These are phyloP conservation scores for Backusella parvicylindrica DNA, from an alignment of 192 early-diverging fungal species.

Conservation along the genomic window DNA sequence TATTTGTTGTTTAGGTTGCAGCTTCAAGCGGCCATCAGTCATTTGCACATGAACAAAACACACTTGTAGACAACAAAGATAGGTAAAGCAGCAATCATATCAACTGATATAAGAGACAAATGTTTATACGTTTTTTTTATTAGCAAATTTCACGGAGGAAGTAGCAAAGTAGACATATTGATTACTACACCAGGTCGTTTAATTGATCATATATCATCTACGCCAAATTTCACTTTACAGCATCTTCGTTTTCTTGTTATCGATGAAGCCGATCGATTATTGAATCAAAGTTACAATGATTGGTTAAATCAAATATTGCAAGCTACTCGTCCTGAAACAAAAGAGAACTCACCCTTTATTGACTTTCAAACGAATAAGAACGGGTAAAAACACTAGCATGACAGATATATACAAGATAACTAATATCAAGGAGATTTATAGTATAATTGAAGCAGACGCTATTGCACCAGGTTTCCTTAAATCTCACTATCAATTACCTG, in stretches of 20 bases:
- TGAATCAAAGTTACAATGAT: slow-evolving; percentile 90
- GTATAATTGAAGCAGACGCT: slow-evolving; percentile 46
- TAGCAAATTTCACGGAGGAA: slow-evolving; percentile 48
- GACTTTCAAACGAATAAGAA: slow-evolving; percentile 8
- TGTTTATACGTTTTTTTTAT: background rate
- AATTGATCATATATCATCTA: slow-evolving; percentile 85
- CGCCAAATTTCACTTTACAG: slow-evolving; percentile 83
- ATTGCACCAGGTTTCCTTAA: slow-evolving; percentile 43
- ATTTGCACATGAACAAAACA: slow-evolving; percentile 67
- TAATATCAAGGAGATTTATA: slow-evolving; percentile 1
- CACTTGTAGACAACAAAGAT: slow-evolving; percentile 36
- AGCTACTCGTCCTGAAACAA: slow-evolving; percentile 43
- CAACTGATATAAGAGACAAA: background rate
- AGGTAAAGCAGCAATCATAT: slow-evolving; percentile 15
- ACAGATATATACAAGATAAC: background rate
- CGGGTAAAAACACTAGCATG: background rate
- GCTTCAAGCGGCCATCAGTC: slow-evolving; percentile 75
- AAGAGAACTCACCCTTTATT: background rate
- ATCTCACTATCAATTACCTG: slow-evolving; percentile 41
- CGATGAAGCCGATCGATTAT: slow-evolving; percentile 94
- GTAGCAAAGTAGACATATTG: slow-evolving; percentile 79
- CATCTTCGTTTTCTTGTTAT: slow-evolving; percentile 90
- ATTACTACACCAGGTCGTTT: slow-evolving; percentile 95
- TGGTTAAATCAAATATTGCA: slow-evolving; percentile 80
- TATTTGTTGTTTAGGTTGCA: slow-evolving; percentile 40